Evolutionary conservation across 2,329 filamentous ascomycete species (phyloP), one percentile per base, ranked within the genome.

Genomic region (Cryphonectria nitschkei): DNA sequence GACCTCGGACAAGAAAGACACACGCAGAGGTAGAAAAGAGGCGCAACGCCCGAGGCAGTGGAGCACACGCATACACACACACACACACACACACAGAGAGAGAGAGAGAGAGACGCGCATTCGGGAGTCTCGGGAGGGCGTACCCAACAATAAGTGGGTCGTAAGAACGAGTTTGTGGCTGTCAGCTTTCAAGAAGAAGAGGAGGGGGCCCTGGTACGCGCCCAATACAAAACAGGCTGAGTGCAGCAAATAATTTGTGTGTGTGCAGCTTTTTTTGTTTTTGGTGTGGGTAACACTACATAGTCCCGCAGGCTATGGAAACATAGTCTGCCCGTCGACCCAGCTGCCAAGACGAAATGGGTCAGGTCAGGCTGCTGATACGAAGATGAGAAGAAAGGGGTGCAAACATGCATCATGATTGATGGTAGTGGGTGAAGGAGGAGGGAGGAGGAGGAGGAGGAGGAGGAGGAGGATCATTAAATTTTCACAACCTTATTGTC

Each of bases 221-320:
- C 14, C 58, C 58, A 61, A 61, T 39, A 39, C 34, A n/a, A n/a
- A 61, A 39, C 8, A 39, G 34, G 58, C 29, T 13, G 58, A 2
- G 9, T 39, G 34, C 32, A 39, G 32, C 32, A 39, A 39, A 39
- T 37, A 61, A 22, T 61, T 5, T 37, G 16, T 50, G 43, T 50
- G 43, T n/a, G 32, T 37, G 58, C 58, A 19, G 26, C 34, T 34
- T 6, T 3, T 34, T 34, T 37, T 1, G 11, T 39, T 39, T 37
- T 8, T 34, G 32, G 58, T 39, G 58, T n/a, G 58, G 58, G 54
- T 39, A 34, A 61, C 58, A 61, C 58, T 22, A 26, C 58, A 61
- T 61, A 61, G 58, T 61, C 58, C 58, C 54, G 54, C 29, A 34
- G 54, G 54, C 32, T 61, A 61, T 39, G 34, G 16, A 9, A 1